Base-by-base conservation (phyloP, 2,329 filamentous ascomycete species). In the Aspergillus clavatus region DNA sequence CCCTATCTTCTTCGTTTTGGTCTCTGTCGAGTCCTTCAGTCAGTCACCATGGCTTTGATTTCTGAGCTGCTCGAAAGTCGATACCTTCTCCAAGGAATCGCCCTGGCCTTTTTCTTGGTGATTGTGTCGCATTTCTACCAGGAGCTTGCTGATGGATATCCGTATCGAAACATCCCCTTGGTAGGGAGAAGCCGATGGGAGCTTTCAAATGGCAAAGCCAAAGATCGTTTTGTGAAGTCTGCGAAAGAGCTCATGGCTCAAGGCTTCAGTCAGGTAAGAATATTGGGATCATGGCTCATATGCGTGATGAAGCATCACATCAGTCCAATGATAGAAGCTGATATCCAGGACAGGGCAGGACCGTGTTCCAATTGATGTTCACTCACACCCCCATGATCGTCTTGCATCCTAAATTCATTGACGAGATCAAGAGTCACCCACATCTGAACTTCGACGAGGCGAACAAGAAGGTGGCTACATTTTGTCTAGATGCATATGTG, bases 361-460 rank as follows among this genome's bases (percentile, higher is more conserved):
- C 43, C 42, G 48, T 53, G 7, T 65, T 65, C 33, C 62, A 65
- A 31, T 38, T 61, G 18, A 61, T 63, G 47, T 55, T 49, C 21
- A 26, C 48, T 3, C 46, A 48, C 7, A 39, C 42, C 8, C 55
- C 56, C 5, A 47, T 62, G 23, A 55, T 66, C 19, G 47, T 66
- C 33, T 45, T 66, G 42, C 60, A 65, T 26, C 61, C 58, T 3
- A 55, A 51, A 18, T 63, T 57, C 40, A 47, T 65, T 7, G 50
- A 66, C 42, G 63, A 66, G 46, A 49, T 66, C 47, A 66, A 66
- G 42, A 61, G 47, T 36, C 50, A 66, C 31, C 60, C 62, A 4
- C 26, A 63, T 37, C 43, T 66, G 16, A 42, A 46, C 42, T 65
- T 65, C 40, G 39, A 54, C 3, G 51, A 52, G 14, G 57, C 60